Evolutionary conservation across 495 filamentous ascomycete genomes (phyloP).

Genomic region (Penicillium mononematosum): DNA sequence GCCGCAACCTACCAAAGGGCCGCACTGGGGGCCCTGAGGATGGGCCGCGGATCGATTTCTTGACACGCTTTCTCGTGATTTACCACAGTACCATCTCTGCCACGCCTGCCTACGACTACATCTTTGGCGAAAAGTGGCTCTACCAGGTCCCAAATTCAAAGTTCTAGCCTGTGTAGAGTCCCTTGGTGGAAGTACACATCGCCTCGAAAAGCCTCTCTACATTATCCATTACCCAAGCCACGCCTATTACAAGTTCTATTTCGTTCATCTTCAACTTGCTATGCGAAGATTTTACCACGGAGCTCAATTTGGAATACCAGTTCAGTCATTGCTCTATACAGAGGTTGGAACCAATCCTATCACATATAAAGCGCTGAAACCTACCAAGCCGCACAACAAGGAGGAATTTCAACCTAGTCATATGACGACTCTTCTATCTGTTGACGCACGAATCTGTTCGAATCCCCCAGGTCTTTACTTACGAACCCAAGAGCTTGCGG

Average conservation of each 20-base stretch:
- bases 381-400: neutral
- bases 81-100: slow-evolving; percentile 5
- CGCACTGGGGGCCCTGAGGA: neutral
- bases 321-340: slow-evolving; percentile 6
- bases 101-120: slow-evolving; percentile 2
- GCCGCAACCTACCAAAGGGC: neutral
- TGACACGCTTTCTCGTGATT: neutral
- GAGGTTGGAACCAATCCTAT: neutral
- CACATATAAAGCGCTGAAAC: neutral
- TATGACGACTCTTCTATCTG: neutral
- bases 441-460: slow-evolving; percentile 2
- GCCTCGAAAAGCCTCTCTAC: neutral
- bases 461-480: slow-evolving; percentile 2
- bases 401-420: neutral
- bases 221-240: neutral
- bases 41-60: neutral
- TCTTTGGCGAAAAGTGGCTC: neutral
- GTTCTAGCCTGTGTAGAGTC: neutral
- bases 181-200: neutral
- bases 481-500: slow-evolving; percentile 1
- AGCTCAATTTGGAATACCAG: slow-evolving; percentile 3
- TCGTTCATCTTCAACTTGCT: slow-evolving; percentile 7
- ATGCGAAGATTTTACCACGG: slow-evolving; percentile 9
- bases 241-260: neutral
- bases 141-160: neutral